A percentile compares a stretch with the other conserved stretches of the same genome.
phyloP scores from a whole-genome alignment of 1,284 basidiomycete genomes.

The Austroboletus novae-zelandiae region DNA sequence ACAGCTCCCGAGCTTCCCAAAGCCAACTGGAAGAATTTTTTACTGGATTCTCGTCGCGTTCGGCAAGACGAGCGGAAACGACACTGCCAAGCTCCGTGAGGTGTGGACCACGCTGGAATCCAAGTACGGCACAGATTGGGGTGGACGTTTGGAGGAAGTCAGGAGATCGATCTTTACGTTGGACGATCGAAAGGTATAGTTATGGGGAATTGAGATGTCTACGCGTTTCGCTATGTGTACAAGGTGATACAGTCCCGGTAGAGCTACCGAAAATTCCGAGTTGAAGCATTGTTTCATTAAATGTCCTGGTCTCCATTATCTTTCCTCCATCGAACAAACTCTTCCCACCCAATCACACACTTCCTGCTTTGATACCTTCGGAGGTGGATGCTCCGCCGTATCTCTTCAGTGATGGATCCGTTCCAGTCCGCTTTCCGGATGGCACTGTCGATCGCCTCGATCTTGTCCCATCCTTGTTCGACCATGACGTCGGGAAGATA shows the following conservation, averaged over 20 bases:
- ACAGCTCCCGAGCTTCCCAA: slow-evolving; percentile 41
- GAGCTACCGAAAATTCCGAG: slow-evolving; percentile 5
- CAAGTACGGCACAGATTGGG: slow-evolving; percentile 48
- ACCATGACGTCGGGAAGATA: slow-evolving; percentile 94
- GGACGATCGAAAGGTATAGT: slow-evolving; percentile 5
- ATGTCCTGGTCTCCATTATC: slow-evolving; percentile 40
- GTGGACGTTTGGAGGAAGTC: slow-evolving; percentile 48
- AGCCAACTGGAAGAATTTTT: slow-evolving; percentile 45
- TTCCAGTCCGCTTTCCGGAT: slow-evolving; percentile 92
- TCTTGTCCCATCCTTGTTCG: slow-evolving; percentile 91
- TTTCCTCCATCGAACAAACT: slow-evolving; percentile 74
- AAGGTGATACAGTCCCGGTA: slow-evolving; percentile 10
- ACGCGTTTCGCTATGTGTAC: slow-evolving; percentile 3
- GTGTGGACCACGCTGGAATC: slow-evolving; percentile 56
- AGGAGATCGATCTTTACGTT: slow-evolving; percentile 34
- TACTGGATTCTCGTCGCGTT: slow-evolving; percentile 69
- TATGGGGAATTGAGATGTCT: slow-evolving; percentile 1
- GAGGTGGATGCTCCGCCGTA: slow-evolving; percentile 75
- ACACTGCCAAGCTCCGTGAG: slow-evolving; percentile 45
- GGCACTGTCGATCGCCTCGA: slow-evolving; percentile 86
- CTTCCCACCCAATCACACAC: slow-evolving; percentile 69
- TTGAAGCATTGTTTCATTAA: slow-evolving; percentile 8
- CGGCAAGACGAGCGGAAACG: slow-evolving; percentile 51
- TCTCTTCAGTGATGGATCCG: slow-evolving; percentile 79
- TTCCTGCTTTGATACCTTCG: slow-evolving; percentile 85